phyloP scores from a whole-genome alignment of 2,329 filamentous ascomycete genomes.

The Colletotrichum camelliae region DNA sequence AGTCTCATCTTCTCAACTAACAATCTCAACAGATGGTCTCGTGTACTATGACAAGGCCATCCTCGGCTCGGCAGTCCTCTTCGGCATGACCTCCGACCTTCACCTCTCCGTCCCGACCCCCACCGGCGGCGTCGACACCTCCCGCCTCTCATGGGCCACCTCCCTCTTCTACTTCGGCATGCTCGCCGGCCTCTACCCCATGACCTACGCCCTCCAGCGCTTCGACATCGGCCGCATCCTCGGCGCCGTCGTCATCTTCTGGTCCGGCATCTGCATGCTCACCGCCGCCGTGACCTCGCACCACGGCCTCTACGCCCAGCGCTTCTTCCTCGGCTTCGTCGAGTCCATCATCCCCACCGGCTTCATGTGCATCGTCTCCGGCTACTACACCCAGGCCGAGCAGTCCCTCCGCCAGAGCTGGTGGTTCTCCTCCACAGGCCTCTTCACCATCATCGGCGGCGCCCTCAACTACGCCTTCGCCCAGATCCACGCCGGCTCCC shows the following conservation, averaged over 20 bases:
- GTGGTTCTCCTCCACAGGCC: slow-evolving; percentile 68
- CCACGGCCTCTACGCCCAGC: slow-evolving; percentile 68
- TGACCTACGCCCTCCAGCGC: slow-evolving; percentile 73
- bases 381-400: slow-evolving; percentile 70
- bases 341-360: slow-evolving; percentile 70
- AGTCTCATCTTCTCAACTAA: neutral
- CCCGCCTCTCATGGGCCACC: slow-evolving; percentile 76
- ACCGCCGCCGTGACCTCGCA: slow-evolving; percentile 70
- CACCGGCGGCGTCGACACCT: slow-evolving; percentile 60
- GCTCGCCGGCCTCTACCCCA: slow-evolving; percentile 75
- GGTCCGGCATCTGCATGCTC: slow-evolving; percentile 71
- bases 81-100: slow-evolving; percentile 78
- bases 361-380: slow-evolving; percentile 68
- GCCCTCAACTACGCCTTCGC: slow-evolving; percentile 72
- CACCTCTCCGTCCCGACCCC: slow-evolving; percentile 58
- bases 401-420: slow-evolving; percentile 69
- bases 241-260: slow-evolving; percentile 66
- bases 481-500: slow-evolving; percentile 58
- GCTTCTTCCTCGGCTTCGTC: slow-evolving; percentile 68
- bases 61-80: slow-evolving; percentile 73
- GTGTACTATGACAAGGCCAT: slow-evolving; percentile 67
- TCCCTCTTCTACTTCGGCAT: slow-evolving; percentile 84
- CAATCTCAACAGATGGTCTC: slow-evolving; percentile 36
- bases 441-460: slow-evolving; percentile 68
- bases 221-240: slow-evolving; percentile 71